A percentile compares a stretch with the other conserved stretches of the same genome.
phyloP scores from a whole-genome alignment of 192 early-diverging fungal species.

The Haplosporangium gracile region DNA sequence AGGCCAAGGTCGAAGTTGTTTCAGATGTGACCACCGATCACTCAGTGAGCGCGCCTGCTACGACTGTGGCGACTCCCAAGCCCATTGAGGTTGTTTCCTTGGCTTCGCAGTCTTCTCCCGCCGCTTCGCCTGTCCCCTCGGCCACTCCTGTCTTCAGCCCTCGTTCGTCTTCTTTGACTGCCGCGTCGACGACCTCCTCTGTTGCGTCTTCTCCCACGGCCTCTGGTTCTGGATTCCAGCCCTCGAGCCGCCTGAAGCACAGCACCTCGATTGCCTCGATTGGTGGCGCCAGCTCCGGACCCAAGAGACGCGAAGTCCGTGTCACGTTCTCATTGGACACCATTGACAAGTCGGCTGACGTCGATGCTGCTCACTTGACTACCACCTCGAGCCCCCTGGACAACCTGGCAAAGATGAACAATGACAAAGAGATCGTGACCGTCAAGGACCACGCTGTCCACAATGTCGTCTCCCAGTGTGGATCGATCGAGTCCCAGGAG shows the following conservation, averaged over 20 bases:
- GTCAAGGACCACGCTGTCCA: constrained; percentile 28
- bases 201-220: background rate
- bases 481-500: background rate
- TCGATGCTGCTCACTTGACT: background rate
- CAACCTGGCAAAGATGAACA: background rate
- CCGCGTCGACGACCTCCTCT: background rate
- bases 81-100: background rate
- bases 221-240: constrained; percentile 5
- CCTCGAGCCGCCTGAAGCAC: constrained; percentile 19
- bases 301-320: constrained; percentile 28
- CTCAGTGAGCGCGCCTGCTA: background rate
- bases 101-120: constrained; percentile 18
- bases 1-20: background rate
- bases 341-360: constrained; percentile 26
- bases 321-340: constrained; percentile 52
- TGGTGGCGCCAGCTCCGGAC: background rate
- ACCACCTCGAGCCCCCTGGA: constrained; percentile 24
- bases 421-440: background rate
- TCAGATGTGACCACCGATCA: background rate
- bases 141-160: constrained; percentile 18
- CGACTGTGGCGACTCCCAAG: background rate
- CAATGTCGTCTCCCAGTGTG: constrained; percentile 2
- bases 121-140: constrained; percentile 28
- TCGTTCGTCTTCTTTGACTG: constrained; percentile 12
- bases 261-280: constrained; percentile 14